Evolutionary conservation across 2,329 filamentous ascomycete genomes (phyloP).

Genomic region (Catunica adiposa): DNA sequence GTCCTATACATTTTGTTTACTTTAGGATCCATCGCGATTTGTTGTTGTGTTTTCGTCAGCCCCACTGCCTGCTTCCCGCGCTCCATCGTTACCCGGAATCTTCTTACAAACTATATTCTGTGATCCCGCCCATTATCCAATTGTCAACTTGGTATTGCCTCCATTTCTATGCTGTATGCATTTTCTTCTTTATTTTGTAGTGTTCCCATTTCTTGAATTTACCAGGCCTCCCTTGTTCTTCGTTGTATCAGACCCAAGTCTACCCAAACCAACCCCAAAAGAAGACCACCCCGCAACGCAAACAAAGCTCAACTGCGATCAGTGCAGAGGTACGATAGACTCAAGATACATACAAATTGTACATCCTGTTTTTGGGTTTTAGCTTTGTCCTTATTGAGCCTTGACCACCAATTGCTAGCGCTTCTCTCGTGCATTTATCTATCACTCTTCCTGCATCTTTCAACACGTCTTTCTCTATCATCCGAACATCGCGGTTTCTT

Average conservation of each 20-base stretch:
- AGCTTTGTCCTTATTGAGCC: not conserved
- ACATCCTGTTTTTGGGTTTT: too few species aligned
- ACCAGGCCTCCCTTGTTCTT: not conserved
- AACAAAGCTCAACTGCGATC: not conserved
- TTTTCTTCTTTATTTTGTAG: not conserved
- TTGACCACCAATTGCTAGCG: not conserved
- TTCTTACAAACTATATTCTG: not conserved
- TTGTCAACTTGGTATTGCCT: not conserved
- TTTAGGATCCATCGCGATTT: slow-evolving; percentile 4
- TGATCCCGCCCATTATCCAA: not conserved
- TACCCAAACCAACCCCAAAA: not conserved
- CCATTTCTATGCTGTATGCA: not conserved
- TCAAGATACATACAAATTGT: too few species aligned
- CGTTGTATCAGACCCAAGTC: not conserved
- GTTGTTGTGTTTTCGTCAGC: not conserved
- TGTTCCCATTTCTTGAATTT: not conserved
- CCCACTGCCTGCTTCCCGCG: not conserved
- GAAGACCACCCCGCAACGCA: not conserved
- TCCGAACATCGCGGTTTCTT: too few species aligned
- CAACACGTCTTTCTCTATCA: not conserved
- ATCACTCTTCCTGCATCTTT: not conserved
- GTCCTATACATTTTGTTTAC: not conserved
- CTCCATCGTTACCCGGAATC: not conserved
- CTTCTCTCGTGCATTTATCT: not conserved
- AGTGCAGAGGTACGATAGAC: not conserved